A percentile compares a stretch with the other conserved stretches of the same genome.
These are phyloP conservation scores for Acacia confusa DNA, from an alignment of 306 rosid genomes.

Conservation along the genomic window DNA sequence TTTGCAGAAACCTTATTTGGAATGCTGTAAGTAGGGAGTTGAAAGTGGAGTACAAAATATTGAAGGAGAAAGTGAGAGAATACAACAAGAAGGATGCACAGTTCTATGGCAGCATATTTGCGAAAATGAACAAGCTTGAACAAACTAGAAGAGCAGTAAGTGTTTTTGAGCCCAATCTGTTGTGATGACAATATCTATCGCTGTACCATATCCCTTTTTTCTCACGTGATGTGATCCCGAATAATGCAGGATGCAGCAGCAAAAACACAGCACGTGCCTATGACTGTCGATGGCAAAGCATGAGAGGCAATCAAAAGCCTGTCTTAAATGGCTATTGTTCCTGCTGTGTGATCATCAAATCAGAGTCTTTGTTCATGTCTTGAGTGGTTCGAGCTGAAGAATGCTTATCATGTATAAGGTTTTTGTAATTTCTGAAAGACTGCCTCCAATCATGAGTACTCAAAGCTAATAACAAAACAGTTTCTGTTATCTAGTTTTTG, in stretches of 20 bases:
- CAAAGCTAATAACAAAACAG: neutral
- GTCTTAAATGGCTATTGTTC: neutral
- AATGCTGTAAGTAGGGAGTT: constrained; percentile 61
- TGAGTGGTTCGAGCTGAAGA: neutral
- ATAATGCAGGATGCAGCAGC: constrained; percentile 33
- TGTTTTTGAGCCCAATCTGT: neutral
- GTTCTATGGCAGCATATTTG: constrained; percentile 84
- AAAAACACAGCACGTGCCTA: constrained; percentile 56
- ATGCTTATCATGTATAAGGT: neutral
- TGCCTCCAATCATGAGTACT: neutral
- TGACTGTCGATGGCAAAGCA: constrained; percentile 63
- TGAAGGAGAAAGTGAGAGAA: constrained; percentile 87
- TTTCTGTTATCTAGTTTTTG: neutral
- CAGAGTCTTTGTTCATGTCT: neutral
- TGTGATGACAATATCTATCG: neutral
- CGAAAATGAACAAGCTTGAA: constrained; percentile 62
- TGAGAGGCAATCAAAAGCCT: constrained; percentile 9
- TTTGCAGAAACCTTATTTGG: neutral
- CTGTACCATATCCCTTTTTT: neutral
- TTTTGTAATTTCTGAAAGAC: neutral
- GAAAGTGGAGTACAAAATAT: constrained; percentile 68
- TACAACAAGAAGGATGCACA: constrained; percentile 74
- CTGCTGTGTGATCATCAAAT: neutral
- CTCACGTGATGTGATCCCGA: neutral
- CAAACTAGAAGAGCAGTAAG: constrained; percentile 37